Percentiles rank a stretch among this genome's conserved stretches.
Conservation (phyloP, 805 yeast genomes). For the Candida parachauliodes region DNA sequence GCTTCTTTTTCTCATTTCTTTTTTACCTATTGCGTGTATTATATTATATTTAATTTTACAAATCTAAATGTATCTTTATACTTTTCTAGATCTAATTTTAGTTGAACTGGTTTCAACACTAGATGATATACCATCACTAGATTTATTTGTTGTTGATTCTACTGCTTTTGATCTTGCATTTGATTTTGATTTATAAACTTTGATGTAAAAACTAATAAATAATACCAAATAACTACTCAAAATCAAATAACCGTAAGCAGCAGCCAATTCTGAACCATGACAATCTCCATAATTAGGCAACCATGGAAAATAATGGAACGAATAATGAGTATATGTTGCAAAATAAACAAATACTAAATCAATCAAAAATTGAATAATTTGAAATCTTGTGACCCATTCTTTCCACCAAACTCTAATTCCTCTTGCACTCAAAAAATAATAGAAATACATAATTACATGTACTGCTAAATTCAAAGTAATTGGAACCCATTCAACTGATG, state of each 20-base stretch:
- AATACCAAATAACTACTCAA: slow-evolving; percentile 84
- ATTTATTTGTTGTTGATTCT: slow-evolving; percentile 13
- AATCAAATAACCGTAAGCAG: slow-evolving; percentile 84
- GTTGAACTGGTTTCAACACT: slow-evolving; percentile 13
- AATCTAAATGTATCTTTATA: slow-evolving; percentile 17
- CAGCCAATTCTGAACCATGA: slow-evolving; percentile 90
- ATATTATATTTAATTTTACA: too few relatives aligned
- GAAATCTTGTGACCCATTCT: slow-evolving; percentile 97
- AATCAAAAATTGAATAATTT: slow-evolving; percentile 86
- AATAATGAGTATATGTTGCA: slow-evolving; percentile 89
- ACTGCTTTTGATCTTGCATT: slow-evolving; percentile 4
- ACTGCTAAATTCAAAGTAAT: slow-evolving; percentile 85
- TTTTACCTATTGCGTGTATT: too few relatives aligned
- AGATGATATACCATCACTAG: slow-evolving; percentile 9
- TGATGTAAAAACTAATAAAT: slow-evolving; percentile 89
- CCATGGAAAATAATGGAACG: slow-evolving; percentile 55
- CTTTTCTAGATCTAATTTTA: slow-evolving; percentile 34
- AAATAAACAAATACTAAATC: slow-evolving; percentile 90
- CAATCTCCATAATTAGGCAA: slow-evolving; percentile 80
- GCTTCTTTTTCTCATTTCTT: too few relatives aligned
- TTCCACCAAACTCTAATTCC: slow-evolving; percentile 99
- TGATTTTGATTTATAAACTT: slow-evolving; percentile 60
- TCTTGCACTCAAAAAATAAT: slow-evolving; percentile 88
- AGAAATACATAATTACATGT: slow-evolving; percentile 96
- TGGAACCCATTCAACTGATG: slow-evolving; percentile 94